Evolutionary conservation across 805 yeast genomes (phyloP), one percentile per base, ranked within the genome.

Genomic region (Nakazawaea populi): DNA sequence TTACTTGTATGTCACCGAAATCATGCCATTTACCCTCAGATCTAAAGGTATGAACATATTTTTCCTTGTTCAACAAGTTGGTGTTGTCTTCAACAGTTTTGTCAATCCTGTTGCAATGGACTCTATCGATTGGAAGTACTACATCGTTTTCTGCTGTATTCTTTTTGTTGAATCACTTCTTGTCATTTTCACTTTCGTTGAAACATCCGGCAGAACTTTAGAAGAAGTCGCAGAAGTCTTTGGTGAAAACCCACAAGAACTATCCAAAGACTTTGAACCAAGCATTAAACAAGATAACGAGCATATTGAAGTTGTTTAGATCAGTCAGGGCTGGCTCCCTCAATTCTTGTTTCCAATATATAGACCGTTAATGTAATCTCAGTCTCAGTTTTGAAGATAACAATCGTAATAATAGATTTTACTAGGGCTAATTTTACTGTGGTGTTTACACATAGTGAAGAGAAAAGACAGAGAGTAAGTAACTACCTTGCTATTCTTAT

Each of bases 1-100:
- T 45, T 67, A 63, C 56, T 57, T 75, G 38, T 77, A 76, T 56
- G 59, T 71, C 37, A 75, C 78, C 43, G 79, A 72, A 59, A 65
- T 60, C 42, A 48, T 63, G 46, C 64, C 70, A 42, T 64, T 55
- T 58, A 61, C 62, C 10, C 55, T 59, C 37, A 60, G 70, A 63
- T 57, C 66, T 7, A 64, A 64, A 46, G 59, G 57, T 44, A 39
- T 52, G 27, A 47, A 49, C n/a, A 49, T 55, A 9, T 32, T 10
- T 54, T 54, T 14, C 49, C 54, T 52, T 54, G 56, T 27, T 42
- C 41, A 43, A 39, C 39, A 53, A 58, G 44, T 53, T 51, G 28
- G 49, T 55, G 14, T 50, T 32, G 49, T 62, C 35, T 54, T 56
- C 58, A 58, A 56, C 39, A 54, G 55, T 11, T 60, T 57, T 40